Base-by-base conservation (phyloP, 768 basidiomycete genomes). In the Leucosporidium scottii region DNA sequence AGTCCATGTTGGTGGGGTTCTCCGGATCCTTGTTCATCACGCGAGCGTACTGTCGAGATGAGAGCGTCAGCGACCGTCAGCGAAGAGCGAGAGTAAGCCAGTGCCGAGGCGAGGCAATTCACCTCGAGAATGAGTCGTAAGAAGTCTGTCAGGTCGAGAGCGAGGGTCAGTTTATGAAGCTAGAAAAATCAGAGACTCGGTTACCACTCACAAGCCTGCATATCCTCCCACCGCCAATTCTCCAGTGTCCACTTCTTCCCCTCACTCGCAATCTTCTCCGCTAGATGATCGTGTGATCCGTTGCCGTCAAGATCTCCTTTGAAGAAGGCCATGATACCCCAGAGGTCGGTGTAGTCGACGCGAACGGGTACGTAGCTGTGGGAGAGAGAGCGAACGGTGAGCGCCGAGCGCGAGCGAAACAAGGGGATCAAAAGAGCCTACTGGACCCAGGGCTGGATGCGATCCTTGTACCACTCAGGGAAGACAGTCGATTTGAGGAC, bases 401-500 rank as follows among this genome's bases (percentile, higher is more conserved):
- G 39, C 9, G 30, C 36, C 15, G 23, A 6, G 21, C 25, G 30
- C 1, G 36, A 18, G 20, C 21, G 15, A 8, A 30, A 9, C 47
- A 17, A n/a, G 31, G 25, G 25, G 34, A 34, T 10, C 5, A 34
- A 10, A 51, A 9, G 27, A 74, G 34, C 71, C 55, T 48, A 74
- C 44, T 80, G 83, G 36, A 74, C 84, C 87, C 93, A 97, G n/a
- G 93, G 93, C 74, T 93, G 87, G 47, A 93, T 84, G 88, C 93
- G 93, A 65, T 89, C 91, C 0, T 83, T 85, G 79, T 87, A 73
- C 68, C 72, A 73, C 30, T 73, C 72, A 6, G 72, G 72, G 59
- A 70, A 70, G 55, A 68, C 61, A 4, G 72, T 70, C 27, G 53
- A 58, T 55, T 73, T 73, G 64, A 73, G 61, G 17, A 70, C 64